These are phyloP conservation scores for Strobilomyces confusus DNA, from an alignment of 768 basidiomycete species.

Conservation along the genomic window DNA sequence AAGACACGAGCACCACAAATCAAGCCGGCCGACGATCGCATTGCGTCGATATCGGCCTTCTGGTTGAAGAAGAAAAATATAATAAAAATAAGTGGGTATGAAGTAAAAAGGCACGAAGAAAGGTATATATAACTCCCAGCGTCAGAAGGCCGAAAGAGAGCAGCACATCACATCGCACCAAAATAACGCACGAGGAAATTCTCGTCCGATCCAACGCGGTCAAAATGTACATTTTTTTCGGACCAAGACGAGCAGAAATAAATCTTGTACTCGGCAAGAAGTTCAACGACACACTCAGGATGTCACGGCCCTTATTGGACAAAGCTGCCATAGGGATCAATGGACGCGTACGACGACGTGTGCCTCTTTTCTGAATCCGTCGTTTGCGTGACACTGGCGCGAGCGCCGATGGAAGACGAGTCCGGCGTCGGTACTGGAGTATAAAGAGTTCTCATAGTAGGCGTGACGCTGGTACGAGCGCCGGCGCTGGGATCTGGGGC, in stretches of 20 bases:
- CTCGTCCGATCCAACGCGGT: slow-evolving; percentile 8
- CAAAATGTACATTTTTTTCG: slow-evolving; percentile 16
- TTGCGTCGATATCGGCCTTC: not conserved
- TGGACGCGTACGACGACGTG: slow-evolving; percentile 22
- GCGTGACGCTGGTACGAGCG: no score
- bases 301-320: slow-evolving; percentile 5
- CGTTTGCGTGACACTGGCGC: slow-evolving; percentile 8
- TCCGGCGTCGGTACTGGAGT: slow-evolving; percentile 17
- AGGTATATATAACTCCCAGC: slow-evolving; percentile 21
- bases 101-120: slow-evolving; percentile 4
- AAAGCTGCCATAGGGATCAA: slow-evolving; percentile 24
- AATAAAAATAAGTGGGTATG: slow-evolving; percentile 16
- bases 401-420: not conserved
- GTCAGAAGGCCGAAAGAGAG: not conserved
- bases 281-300: not conserved
- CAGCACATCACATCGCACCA: slow-evolving; percentile 2
- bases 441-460: no score
- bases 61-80: not conserved
- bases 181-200: not conserved
- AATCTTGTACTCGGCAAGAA: not conserved
- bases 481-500: slow-evolving; percentile 1
- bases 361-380: slow-evolving; percentile 20
- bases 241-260: not conserved
- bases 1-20: not conserved
- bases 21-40: not conserved